Conservation (phyloP, 495 filamentous ascomycete species). For the Hypoxylon crocopeplum region DNA sequence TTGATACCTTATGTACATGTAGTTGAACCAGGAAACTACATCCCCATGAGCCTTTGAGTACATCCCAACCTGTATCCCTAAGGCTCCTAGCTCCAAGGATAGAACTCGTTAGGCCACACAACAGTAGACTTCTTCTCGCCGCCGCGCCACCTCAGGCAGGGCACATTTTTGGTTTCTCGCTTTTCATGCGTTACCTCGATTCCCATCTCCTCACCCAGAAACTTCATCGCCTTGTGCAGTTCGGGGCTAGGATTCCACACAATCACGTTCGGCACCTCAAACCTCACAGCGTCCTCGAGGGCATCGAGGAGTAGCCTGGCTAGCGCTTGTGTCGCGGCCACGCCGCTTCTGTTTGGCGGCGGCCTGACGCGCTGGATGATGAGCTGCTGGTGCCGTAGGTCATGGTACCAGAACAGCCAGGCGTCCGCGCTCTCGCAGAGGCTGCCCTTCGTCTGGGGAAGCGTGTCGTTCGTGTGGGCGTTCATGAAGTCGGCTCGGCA, state of each 20-base stretch:
- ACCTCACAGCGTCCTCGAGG: conserved; percentile 16
- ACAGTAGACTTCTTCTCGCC: conserved; percentile 18
- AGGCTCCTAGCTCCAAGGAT: conserved; percentile 27
- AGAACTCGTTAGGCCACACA: conserved; percentile 28
- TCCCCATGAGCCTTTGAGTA: too few relatives aligned
- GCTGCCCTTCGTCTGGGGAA: conserved; percentile 16
- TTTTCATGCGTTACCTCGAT: conserved; percentile 12
- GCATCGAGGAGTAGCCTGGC: conserved; percentile 18
- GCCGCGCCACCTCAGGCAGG: conserved; percentile 21
- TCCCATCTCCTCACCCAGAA: not conserved
- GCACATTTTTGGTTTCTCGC: conserved; percentile 10
- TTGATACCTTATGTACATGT: too few relatives aligned
- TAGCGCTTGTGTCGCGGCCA: not conserved
- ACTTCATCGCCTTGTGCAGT: conserved; percentile 9
- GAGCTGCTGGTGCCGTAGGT: conserved; percentile 11
- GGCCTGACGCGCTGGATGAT: conserved; percentile 22
- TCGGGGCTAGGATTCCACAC: conserved; percentile 17
- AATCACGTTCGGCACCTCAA: conserved; percentile 12
- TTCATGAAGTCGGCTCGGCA: conserved; percentile 17
- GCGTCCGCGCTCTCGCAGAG: conserved; percentile 29
- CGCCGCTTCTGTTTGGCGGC: not conserved
- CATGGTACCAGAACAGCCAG: conserved; percentile 35
- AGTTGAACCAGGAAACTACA: too few relatives aligned
- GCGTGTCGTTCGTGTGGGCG: not conserved
- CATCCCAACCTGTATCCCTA: not conserved